These are phyloP conservation scores for Geranomyces variabilis DNA, from an alignment of 192 early-diverging fungal species.

Conservation along the genomic window DNA sequence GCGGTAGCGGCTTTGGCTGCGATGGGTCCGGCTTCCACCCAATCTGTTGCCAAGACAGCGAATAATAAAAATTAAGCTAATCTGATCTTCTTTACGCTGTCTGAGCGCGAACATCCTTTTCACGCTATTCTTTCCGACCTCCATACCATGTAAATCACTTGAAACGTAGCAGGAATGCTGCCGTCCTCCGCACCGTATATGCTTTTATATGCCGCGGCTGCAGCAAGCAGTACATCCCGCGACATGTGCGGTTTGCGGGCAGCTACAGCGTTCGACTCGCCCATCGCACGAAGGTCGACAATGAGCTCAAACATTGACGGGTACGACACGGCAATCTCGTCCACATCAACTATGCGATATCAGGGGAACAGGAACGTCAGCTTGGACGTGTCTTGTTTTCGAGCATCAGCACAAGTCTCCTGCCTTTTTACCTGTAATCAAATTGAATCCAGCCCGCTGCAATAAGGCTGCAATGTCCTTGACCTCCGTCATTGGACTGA, in stretches of 20 bases:
- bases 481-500: conserved; percentile 86
- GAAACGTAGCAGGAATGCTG: conserved; percentile 91
- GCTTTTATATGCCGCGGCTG: conserved; percentile 84
- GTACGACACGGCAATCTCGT: conserved; percentile 88
- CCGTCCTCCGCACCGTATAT: conserved; percentile 88
- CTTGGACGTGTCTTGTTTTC: neutral
- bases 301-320: conserved; percentile 91
- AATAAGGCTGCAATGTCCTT: conserved; percentile 80
- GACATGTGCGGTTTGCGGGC: conserved; percentile 48
- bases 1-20: conserved; percentile 76
- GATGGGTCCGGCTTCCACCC: conserved; percentile 91
- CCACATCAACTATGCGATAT: conserved; percentile 80
- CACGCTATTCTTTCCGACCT: no score
- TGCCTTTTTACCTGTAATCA: conserved; percentile 67
- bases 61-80: neutral
- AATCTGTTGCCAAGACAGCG: conserved; percentile 75
- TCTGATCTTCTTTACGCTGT: neutral
- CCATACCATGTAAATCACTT: conserved; percentile 57
- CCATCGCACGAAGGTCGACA: conserved; percentile 88
- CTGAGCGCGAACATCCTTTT: neutral
- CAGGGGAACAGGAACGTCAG: neutral
- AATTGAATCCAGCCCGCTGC: conserved; percentile 79
- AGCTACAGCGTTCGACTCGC: conserved; percentile 88
- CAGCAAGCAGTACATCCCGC: conserved; percentile 84
- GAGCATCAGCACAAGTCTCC: no score